These are phyloP conservation scores for Curvularia sp. DNA, from an alignment of 2,329 filamentous ascomycete species.

Conservation along the genomic window DNA sequence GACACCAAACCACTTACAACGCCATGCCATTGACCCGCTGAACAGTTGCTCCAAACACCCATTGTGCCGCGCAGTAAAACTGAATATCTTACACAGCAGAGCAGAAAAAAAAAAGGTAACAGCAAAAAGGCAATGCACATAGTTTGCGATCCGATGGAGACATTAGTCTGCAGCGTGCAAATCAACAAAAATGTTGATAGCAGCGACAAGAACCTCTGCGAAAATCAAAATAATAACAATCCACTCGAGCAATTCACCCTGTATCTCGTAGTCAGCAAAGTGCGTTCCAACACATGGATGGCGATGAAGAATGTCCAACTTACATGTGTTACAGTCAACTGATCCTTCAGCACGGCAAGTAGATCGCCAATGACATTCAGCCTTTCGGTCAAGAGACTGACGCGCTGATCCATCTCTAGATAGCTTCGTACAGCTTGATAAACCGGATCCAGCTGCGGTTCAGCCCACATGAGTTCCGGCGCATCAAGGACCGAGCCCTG, in stretches of 20 bases:
- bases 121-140: constrained; percentile 24
- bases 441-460: constrained; percentile 94
- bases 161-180: constrained; percentile 72
- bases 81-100: constrained; percentile 30
- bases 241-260: constrained; percentile 61
- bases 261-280: constrained; percentile 18
- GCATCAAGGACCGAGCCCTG: constrained; percentile 97
- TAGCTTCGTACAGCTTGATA: constrained; percentile 96
- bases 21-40: constrained; percentile 12
- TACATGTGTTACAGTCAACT: constrained; percentile 79
- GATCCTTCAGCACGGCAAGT: constrained; percentile 91
- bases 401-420: constrained; percentile 96
- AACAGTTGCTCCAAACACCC: background rate
- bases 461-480: constrained; percentile 97
- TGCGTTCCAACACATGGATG: background rate
- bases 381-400: constrained; percentile 85
- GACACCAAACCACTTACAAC: constrained; percentile 8
- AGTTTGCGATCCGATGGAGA: background rate
- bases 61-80: constrained; percentile 5
- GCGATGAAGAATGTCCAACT: constrained; percentile 18
- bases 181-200: constrained; percentile 94
- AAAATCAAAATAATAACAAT: constrained; percentile 92
- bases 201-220: constrained; percentile 90
- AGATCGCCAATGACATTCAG: constrained; percentile 93
- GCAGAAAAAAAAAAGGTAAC: background rate